Evolutionary conservation across 495 filamentous ascomycete genomes (phyloP).

Genomic region (Xylaria flabelliformis): DNA sequence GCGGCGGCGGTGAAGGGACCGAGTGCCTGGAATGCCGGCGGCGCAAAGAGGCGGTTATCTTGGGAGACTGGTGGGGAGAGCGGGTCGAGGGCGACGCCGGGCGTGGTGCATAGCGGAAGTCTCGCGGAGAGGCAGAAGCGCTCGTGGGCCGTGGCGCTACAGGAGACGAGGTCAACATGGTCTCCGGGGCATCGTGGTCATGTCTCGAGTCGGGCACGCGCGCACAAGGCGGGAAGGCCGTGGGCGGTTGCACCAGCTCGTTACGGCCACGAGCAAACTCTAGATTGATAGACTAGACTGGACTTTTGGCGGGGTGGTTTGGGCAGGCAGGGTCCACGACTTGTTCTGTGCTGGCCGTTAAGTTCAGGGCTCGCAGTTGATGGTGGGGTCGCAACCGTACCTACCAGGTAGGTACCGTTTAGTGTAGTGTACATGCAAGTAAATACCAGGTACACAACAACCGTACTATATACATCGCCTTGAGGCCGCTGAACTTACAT

Average conservation of each 20-base stretch:
- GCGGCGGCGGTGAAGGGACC: conserved; percentile 40
- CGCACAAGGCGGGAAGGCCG: not conserved
- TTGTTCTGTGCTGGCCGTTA: too few relatives aligned
- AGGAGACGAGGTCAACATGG: conserved; percentile 59
- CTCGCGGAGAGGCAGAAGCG: conserved; percentile 55
- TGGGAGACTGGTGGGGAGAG: conserved; percentile 53
- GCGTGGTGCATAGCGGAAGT: conserved; percentile 55
- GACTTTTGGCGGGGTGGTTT: conserved; percentile 13
- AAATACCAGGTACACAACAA: conserved; percentile 4
- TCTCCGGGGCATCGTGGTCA: conserved; percentile 39
- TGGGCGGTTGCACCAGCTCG: not conserved
- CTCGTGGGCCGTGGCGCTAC: conserved; percentile 47
- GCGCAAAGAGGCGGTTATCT: conserved; percentile 53
- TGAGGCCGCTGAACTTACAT: not conserved
- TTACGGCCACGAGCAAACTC: conserved; percentile 33
- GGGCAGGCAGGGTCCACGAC: not conserved
- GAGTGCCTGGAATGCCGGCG: conserved; percentile 51
- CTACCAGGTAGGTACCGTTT: too few relatives aligned
- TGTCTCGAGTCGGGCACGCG: conserved; percentile 13
- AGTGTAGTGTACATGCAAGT: too few relatives aligned
- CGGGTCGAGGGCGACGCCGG: conserved; percentile 27
- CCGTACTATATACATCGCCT: conserved; percentile 10
- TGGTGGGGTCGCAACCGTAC: conserved; percentile 22
- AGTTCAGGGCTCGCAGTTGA: conserved; percentile 6
- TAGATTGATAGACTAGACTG: conserved; percentile 26